These are phyloP conservation scores for Linum usitatissimum DNA, from an alignment of 345 rosid species.

Conservation along the genomic window DNA sequence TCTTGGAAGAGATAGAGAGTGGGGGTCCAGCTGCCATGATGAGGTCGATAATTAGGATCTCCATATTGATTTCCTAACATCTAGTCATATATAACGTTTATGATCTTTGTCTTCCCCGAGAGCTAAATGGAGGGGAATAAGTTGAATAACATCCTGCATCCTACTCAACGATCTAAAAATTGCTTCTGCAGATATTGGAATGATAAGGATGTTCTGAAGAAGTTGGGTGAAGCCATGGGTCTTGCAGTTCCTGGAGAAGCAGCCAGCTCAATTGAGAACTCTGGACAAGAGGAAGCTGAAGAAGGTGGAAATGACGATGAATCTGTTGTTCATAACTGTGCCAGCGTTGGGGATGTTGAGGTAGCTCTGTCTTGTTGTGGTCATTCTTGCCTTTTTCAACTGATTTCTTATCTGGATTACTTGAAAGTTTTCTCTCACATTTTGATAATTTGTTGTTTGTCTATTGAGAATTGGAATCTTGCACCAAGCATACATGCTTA, in stretches of 20 bases:
- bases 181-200: conserved; percentile 73
- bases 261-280: conserved; percentile 46
- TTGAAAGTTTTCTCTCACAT: background rate
- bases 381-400: background rate
- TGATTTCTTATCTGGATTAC: background rate
- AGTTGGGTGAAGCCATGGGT: conserved; percentile 99
- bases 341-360: conserved; percentile 95
- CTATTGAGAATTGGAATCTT: background rate
- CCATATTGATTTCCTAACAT: background rate
- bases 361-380: conserved; percentile 20
- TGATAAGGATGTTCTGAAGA: conserved; percentile 76
- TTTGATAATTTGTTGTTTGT: too few relatives aligned
- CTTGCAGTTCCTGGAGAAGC: conserved; percentile 59
- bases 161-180: conserved; percentile 7
- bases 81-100: background rate
- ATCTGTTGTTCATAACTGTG: conserved; percentile 79
- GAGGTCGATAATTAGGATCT: conserved; percentile 43
- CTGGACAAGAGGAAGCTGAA: conserved; percentile 49
- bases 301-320: conserved; percentile 79
- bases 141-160: background rate
- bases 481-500: background rate
- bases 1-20: conserved; percentile 78
- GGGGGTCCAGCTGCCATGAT: conserved; percentile 96
- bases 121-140: background rate
- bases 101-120: background rate